Evolutionary conservation across 2,329 filamentous ascomycete species (phyloP).

Genomic region (Xylaria sp.): DNA sequence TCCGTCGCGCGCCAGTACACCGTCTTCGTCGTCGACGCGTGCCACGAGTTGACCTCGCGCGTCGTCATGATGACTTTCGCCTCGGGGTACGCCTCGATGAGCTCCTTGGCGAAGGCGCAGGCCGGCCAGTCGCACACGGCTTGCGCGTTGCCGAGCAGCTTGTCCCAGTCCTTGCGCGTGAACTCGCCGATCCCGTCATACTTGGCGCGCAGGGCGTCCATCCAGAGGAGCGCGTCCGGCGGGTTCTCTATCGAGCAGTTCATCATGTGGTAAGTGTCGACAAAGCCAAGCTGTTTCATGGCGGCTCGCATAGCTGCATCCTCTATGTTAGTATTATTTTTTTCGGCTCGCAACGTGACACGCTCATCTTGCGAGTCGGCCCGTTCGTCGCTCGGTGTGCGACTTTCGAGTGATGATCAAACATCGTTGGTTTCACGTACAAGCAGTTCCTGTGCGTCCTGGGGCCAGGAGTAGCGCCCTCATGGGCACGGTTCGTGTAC

Average conservation of each 20-base stretch:
- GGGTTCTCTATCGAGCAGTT: constrained; percentile 63
- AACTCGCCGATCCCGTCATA: constrained; percentile 56
- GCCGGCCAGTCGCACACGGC: constrained; percentile 66
- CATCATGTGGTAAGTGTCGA: constrained; percentile 71
- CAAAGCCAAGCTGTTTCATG: constrained; percentile 60
- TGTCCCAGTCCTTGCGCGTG: constrained; percentile 63
- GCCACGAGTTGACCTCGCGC: constrained; percentile 60
- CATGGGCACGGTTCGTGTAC: constrained; percentile 64
- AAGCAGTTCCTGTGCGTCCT: constrained; percentile 65
- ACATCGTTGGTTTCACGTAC: constrained; percentile 37
- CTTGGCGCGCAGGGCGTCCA: constrained; percentile 58
- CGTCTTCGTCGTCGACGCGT: constrained; percentile 58
- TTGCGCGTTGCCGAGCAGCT: constrained; percentile 60
- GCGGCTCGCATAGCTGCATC: constrained; percentile 55
- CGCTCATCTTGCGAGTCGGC: not conserved
- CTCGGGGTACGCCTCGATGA: constrained; percentile 66
- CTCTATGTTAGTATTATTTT: constrained; percentile 4
- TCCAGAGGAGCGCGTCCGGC: constrained; percentile 63
- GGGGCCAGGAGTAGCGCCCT: constrained; percentile 65
- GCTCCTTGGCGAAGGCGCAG: constrained; percentile 61
- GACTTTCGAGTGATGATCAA: not conserved
- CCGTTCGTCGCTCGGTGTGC: not conserved
- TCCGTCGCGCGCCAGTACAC: constrained; percentile 63
- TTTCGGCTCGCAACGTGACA: not conserved
- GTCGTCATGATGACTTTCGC: constrained; percentile 66